phyloP scores from a whole-genome alignment of 2,329 filamentous ascomycete species.

The Alternaria alternata region DNA sequence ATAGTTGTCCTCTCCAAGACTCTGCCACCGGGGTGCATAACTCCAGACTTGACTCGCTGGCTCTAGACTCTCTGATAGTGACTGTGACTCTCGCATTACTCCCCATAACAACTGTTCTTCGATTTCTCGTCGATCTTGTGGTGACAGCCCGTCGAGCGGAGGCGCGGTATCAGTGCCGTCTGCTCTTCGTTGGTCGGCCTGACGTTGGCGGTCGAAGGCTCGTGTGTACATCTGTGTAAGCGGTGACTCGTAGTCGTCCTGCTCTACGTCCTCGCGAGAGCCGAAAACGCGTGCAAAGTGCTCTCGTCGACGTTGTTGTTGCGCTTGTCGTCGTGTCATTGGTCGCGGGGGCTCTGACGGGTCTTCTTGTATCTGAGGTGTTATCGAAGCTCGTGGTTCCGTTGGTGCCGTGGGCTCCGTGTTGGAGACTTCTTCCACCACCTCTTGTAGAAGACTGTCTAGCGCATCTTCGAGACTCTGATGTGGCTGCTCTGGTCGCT shows the following conservation, averaged over 20 bases:
- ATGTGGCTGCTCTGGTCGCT: slow-evolving; percentile 32
- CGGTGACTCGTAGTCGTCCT: slow-evolving; percentile 58
- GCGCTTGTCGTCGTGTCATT: slow-evolving; percentile 26
- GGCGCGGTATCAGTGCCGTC: slow-evolving; percentile 31
- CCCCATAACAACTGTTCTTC: slow-evolving; percentile 47
- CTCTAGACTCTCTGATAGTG: slow-evolving; percentile 18
- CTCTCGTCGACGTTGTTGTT: slow-evolving; percentile 37
- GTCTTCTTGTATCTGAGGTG: slow-evolving; percentile 10
- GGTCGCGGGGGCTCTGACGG: slow-evolving; percentile 19
- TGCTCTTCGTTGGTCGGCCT: slow-evolving; percentile 50
- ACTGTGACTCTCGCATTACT: slow-evolving; percentile 40
- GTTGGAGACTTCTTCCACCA: slow-evolving; percentile 31
- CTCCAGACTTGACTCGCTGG: slow-evolving; percentile 33
- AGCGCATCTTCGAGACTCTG: slow-evolving; percentile 47
- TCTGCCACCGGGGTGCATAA: slow-evolving; percentile 19
- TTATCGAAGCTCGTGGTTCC: slow-evolving; percentile 5
- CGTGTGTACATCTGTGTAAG: slow-evolving; percentile 58
- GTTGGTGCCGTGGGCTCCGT: not conserved
- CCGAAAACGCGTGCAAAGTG: slow-evolving; percentile 54
- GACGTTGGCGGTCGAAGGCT: slow-evolving; percentile 54
- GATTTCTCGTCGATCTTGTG: slow-evolving; percentile 38
- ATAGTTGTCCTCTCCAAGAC: not conserved
- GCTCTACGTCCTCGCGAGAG: slow-evolving; percentile 57
- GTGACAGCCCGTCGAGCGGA: slow-evolving; percentile 30
- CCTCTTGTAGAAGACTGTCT: slow-evolving; percentile 42